phyloP scores from a whole-genome alignment of 2,329 filamentous ascomycete genomes.

The Neospermospora avenae region DNA sequence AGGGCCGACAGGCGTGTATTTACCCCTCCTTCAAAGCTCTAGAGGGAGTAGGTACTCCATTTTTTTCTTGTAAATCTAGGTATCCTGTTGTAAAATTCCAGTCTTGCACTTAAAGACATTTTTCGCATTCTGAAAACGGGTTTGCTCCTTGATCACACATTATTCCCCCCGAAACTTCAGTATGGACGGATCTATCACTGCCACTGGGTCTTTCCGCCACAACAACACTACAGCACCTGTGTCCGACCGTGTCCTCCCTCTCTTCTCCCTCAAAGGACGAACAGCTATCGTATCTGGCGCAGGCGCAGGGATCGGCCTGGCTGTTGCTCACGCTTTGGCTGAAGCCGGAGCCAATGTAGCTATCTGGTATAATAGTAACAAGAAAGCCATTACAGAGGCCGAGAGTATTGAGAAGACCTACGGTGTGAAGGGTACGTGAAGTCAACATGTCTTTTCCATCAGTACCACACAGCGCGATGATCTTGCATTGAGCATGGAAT shows the following conservation, averaged over 20 bases:
- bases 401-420: constrained; percentile 62
- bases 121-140: too few relatives aligned
- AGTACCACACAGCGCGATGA: too few relatives aligned
- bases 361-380: constrained; percentile 61
- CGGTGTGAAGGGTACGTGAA: constrained; percentile 59
- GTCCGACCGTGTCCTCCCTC: constrained; percentile 52
- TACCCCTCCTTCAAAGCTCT: too few relatives aligned
- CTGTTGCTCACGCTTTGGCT: constrained; percentile 43
- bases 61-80: too few relatives aligned
- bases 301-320: constrained; percentile 44
- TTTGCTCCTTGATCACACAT: not conserved
- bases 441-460: constrained; percentile 15
- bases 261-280: constrained; percentile 57
- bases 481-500: not conserved
- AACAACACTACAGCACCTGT: constrained; percentile 49
- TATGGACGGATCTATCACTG: constrained; percentile 24
- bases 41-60: too few relatives aligned
- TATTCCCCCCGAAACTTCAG: not conserved
- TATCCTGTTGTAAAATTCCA: too few relatives aligned
- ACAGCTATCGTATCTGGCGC: constrained; percentile 50
- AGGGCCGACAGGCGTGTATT: too few relatives aligned
- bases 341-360: constrained; percentile 45
- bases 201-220: constrained; percentile 51
- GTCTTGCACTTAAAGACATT: too few relatives aligned
- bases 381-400: constrained; percentile 58